Conservation (phyloP, 371 early-diverging fungal genomes). For the Circinella minor region DNA sequence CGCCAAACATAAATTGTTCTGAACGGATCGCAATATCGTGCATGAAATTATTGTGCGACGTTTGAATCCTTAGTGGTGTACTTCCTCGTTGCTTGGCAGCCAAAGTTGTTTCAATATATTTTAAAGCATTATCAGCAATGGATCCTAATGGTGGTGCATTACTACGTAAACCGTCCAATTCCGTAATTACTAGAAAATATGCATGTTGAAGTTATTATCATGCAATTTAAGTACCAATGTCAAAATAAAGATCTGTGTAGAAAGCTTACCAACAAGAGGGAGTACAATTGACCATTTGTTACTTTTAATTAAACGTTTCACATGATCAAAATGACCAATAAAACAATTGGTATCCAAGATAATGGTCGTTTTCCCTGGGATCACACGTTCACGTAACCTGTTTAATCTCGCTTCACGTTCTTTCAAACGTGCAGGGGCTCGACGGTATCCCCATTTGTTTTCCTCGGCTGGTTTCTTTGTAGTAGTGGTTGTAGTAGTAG, state of each 20-base stretch:
- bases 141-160: slow-evolving; percentile 62
- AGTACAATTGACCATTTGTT: slow-evolving; percentile 65
- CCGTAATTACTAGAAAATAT: slow-evolving; percentile 54
- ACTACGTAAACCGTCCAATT: slow-evolving; percentile 64
- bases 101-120: slow-evolving; percentile 53
- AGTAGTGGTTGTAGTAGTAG: background rate
- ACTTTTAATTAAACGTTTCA: slow-evolving; percentile 55
- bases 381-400: slow-evolving; percentile 34
- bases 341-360: slow-evolving; percentile 75
- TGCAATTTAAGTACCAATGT: background rate
- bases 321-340: slow-evolving; percentile 60
- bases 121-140: slow-evolving; percentile 56
- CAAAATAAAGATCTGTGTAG: background rate
- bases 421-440: slow-evolving; percentile 32
- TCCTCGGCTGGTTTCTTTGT: slow-evolving; percentile 17
- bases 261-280: slow-evolving; percentile 59
- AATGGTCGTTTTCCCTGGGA: slow-evolving; percentile 58
- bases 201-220: background rate
- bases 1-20: slow-evolving; percentile 68
- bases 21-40: slow-evolving; percentile 65
- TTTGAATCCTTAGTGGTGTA: slow-evolving; percentile 54
- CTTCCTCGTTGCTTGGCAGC: slow-evolving; percentile 36
- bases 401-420: slow-evolving; percentile 40
- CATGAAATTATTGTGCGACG: slow-evolving; percentile 70
- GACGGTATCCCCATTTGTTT: slow-evolving; percentile 22